A percentile compares a stretch with the other conserved stretches of the same genome.
These are phyloP conservation scores for Volvariella volvacea DNA, from an alignment of 1,284 basidiomycete genomes.

Conservation along the genomic window DNA sequence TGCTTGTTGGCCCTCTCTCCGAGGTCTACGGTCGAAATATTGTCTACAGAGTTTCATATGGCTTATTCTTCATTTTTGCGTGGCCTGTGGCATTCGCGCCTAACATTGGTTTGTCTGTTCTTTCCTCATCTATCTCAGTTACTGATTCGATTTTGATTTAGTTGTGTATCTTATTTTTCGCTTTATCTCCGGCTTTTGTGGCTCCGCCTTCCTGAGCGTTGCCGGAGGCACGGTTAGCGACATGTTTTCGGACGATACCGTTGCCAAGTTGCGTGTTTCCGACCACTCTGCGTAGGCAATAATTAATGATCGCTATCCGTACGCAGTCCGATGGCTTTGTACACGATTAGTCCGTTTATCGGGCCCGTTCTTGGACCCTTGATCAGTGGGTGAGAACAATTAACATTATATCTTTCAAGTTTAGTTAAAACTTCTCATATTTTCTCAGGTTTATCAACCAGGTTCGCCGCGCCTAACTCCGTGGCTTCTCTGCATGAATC, in stretches of 20 bases:
- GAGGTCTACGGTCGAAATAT: conserved; percentile 52
- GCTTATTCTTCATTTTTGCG: conserved; percentile 44
- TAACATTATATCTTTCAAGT: neutral
- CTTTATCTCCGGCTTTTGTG: conserved; percentile 63
- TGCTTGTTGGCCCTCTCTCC: conserved; percentile 50
- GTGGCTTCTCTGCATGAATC: neutral
- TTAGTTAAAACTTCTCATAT: neutral
- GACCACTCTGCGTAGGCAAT: conserved; percentile 32
- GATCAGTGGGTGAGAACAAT: conserved; percentile 43
- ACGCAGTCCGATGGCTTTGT: conserved; percentile 74
- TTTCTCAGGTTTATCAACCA: conserved; percentile 33
- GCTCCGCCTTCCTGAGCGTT: conserved; percentile 74
- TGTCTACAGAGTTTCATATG: conserved; percentile 47
- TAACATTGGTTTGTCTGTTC: conserved; percentile 36
- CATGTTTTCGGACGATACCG: conserved; percentile 55
- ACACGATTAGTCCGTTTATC: conserved; percentile 65
- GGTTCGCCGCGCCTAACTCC: conserved; percentile 13
- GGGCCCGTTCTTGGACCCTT: conserved; percentile 68
- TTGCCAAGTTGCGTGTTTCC: conserved; percentile 52
- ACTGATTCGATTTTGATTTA: conserved; percentile 16
- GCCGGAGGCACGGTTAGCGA: conserved; percentile 78
- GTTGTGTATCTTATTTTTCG: conserved; percentile 63
- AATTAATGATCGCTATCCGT: conserved; percentile 30
- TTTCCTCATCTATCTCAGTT: neutral
- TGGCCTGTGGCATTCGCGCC: conserved; percentile 67